Evolutionary conservation across 768 basidiomycete species (phyloP).

Genomic region (Krasilnikovozyma curviuscula): DNA sequence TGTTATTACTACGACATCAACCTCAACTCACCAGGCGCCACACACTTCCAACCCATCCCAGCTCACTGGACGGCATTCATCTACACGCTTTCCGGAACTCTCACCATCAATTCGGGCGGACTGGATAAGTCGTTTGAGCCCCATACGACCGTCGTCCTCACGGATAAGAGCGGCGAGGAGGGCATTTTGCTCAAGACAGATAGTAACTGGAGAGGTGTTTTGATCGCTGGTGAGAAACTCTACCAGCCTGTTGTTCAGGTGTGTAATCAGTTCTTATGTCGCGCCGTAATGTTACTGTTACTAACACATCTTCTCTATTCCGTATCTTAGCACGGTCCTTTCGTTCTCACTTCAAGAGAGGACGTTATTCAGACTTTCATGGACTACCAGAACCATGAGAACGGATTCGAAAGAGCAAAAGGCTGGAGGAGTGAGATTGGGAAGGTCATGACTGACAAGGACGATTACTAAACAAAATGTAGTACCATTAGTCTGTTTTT

Average conservation of each 20-base stretch:
- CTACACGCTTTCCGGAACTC: slow-evolving; percentile 45
- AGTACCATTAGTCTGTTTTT: too few species aligned
- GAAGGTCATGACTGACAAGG: too few species aligned
- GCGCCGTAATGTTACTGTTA: neutral
- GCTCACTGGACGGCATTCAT: slow-evolving; percentile 69
- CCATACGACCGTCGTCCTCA: slow-evolving; percentile 71
- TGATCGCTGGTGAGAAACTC: slow-evolving; percentile 72
- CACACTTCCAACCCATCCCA: slow-evolving; percentile 12
- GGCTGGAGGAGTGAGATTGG: slow-evolving; percentile 73
- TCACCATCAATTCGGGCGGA: slow-evolving; percentile 37
- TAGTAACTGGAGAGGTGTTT: slow-evolving; percentile 34
- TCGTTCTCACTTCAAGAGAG: slow-evolving; percentile 57
- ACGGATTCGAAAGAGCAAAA: slow-evolving; percentile 80
- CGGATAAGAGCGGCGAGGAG: slow-evolving; percentile 37
- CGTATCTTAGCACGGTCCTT: slow-evolving; percentile 18
- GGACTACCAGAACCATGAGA: slow-evolving; percentile 48
- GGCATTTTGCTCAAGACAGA: slow-evolving; percentile 44
- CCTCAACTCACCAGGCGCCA: slow-evolving; percentile 46
- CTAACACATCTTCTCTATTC: neutral
- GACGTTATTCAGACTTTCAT: slow-evolving; percentile 61
- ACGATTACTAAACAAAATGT: too few species aligned
- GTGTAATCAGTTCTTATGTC: neutral
- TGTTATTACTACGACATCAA: slow-evolving; percentile 80
- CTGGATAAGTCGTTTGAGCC: slow-evolving; percentile 33
- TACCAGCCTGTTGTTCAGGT: slow-evolving; percentile 65